Conservation (phyloP, 2,329 filamentous ascomycete genomes). For the Fusarium sp. region DNA sequence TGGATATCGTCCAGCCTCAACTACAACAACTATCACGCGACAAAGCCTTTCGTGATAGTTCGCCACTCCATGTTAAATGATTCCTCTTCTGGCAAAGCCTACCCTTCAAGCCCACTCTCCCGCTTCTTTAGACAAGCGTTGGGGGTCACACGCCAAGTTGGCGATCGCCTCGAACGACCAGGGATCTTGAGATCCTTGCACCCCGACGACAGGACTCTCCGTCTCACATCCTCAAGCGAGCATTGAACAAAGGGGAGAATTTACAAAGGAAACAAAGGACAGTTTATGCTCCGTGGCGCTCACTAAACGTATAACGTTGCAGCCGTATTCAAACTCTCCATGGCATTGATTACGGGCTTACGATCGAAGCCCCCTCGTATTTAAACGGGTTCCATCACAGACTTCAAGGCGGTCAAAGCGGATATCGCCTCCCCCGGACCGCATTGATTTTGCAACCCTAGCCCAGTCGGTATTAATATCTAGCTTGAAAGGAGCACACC, state of each 20-base stretch:
- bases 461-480: conserved; percentile 33
- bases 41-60: conserved; percentile 14
- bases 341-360: conserved; percentile 46
- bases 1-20: conserved; percentile 2
- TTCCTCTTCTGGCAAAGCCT: conserved; percentile 44
- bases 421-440: conserved; percentile 41
- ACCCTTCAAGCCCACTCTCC: conserved; percentile 34
- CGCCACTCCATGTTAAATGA: conserved; percentile 35
- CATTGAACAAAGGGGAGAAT: background rate
- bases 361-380: conserved; percentile 37
- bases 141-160: conserved; percentile 44
- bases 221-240: conserved; percentile 9
- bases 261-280: conserved; percentile 31
- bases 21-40: conserved; percentile 29
- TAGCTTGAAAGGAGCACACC: conserved; percentile 38
- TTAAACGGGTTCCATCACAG: conserved; percentile 45
- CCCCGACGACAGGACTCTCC: background rate
- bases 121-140: conserved; percentile 39
- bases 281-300: conserved; percentile 15
- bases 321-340: conserved; percentile 31
- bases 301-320: conserved; percentile 20
- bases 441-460: conserved; percentile 46
- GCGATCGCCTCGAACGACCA: conserved; percentile 36
- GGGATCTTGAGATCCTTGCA: conserved; percentile 40
- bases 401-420: conserved; percentile 48